Evolutionary conservation across 257 asterid species (phyloP).

Genomic region (Salvia miltiorrhiza): DNA sequence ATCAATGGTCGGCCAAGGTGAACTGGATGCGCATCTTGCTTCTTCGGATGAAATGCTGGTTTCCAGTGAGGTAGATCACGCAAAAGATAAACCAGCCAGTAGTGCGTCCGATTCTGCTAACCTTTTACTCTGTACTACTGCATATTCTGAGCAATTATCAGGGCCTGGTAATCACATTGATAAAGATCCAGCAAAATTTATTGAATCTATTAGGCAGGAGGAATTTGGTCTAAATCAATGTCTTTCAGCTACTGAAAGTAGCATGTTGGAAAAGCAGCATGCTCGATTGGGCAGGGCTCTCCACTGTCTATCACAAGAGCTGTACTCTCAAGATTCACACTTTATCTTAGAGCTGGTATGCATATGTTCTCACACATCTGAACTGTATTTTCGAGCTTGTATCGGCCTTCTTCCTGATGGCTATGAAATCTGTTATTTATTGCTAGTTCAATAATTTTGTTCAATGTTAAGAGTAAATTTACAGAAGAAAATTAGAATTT

Average conservation of each 20-base stretch:
- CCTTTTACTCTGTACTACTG: constrained; percentile 22
- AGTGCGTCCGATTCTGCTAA: constrained; percentile 25
- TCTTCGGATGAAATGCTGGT: constrained; percentile 24
- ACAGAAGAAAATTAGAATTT: not conserved
- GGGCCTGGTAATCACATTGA: constrained; percentile 22
- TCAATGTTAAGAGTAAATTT: not conserved
- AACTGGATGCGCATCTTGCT: constrained; percentile 11
- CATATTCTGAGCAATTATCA: constrained; percentile 15
- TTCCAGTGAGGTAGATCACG: constrained; percentile 24
- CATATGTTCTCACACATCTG: constrained; percentile 8
- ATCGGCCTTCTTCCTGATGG: not conserved
- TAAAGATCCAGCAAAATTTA: constrained; percentile 44
- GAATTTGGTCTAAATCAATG: constrained; percentile 80
- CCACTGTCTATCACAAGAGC: constrained; percentile 91
- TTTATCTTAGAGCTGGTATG: constrained; percentile 94
- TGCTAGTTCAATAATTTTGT: not conserved
- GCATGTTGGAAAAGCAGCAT: constrained; percentile 89
- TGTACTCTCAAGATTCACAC: constrained; percentile 97
- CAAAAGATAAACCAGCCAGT: constrained; percentile 20
- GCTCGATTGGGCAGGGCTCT: constrained; percentile 98
- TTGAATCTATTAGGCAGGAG: constrained; percentile 72
- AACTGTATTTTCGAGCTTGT: constrained; percentile 6
- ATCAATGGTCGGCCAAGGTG: constrained; percentile 27
- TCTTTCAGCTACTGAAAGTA: constrained; percentile 59
- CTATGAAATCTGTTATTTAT: not conserved